Percentiles rank a stretch among this genome's conserved stretches.
phyloP scores from a whole-genome alignment of 768 basidiomycete species.

The Gloeostereum incarnatum region DNA sequence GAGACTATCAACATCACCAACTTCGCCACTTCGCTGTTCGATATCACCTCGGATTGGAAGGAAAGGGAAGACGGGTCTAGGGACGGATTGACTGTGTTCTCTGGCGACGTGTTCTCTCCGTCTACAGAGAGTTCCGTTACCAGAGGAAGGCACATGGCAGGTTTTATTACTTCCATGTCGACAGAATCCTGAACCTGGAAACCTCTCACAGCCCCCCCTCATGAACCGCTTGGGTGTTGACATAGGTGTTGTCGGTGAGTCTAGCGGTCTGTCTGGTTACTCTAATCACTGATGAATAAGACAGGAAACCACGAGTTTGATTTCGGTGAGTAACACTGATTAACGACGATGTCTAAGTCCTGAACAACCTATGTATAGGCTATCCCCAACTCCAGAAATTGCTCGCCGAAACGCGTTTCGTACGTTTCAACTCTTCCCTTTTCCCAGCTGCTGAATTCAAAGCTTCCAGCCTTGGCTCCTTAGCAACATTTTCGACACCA shows the following conservation, averaged over 20 bases:
- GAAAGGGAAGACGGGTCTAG: not conserved
- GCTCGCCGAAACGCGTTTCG: conserved; percentile 45
- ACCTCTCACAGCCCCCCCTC: not conserved
- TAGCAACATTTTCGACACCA: conserved; percentile 50
- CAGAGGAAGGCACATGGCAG: conserved; percentile 57
- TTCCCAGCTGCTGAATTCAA: not conserved
- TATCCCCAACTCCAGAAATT: conserved; percentile 44
- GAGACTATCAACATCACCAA: conserved; percentile 27
- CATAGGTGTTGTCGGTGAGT: not conserved
- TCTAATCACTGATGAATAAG: not conserved
- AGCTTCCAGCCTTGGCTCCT: conserved; percentile 49
- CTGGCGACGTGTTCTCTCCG: conserved; percentile 59
- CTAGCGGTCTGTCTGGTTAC: not conserved
- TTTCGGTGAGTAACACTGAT: conserved; percentile 28
- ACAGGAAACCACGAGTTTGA: conserved; percentile 65
- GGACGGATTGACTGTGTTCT: conserved; percentile 55
- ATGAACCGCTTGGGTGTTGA: not conserved
- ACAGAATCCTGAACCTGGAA: not conserved
- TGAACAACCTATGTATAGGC: conserved; percentile 20
- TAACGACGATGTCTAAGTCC: conserved; percentile 1
- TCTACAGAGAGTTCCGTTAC: conserved; percentile 59
- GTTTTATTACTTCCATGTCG: not conserved
- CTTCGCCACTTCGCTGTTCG: conserved; percentile 23
- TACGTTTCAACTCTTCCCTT: conserved; percentile 16
- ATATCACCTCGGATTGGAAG: conserved; percentile 5